A percentile compares a stretch with the other conserved stretches of the same genome.
phyloP scores from a whole-genome alignment of 2,329 filamentous ascomycete species.

The Sclerotinia spermophila region DNA sequence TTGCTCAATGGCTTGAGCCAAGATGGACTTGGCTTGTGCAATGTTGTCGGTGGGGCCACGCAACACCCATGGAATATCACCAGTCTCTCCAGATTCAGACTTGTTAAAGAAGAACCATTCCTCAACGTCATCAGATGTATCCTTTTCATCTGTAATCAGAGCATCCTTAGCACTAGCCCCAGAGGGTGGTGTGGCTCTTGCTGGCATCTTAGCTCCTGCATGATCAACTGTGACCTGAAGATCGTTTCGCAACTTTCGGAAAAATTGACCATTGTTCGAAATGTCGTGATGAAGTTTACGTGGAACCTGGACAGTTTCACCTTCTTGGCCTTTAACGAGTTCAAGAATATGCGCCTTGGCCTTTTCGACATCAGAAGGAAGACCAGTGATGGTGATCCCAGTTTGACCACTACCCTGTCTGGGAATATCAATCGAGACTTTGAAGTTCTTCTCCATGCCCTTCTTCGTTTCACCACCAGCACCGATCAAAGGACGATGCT shows the following conservation, averaged over 20 bases:
- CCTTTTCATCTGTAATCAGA: slow-evolving; percentile 86
- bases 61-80: slow-evolving; percentile 85
- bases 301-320: slow-evolving; percentile 82
- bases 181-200: slow-evolving; percentile 58
- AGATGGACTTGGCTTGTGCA: slow-evolving; percentile 71
- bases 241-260: slow-evolving; percentile 84
- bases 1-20: slow-evolving; percentile 70
- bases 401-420: slow-evolving; percentile 82
- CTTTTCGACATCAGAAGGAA: slow-evolving; percentile 72
- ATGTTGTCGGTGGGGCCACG: slow-evolving; percentile 75
- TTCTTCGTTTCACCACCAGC: slow-evolving; percentile 85
- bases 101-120: slow-evolving; percentile 79
- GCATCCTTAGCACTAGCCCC: slow-evolving; percentile 65
- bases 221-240: slow-evolving; percentile 90
- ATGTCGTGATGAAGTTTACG: slow-evolving; percentile 78
- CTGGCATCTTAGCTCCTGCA: slow-evolving; percentile 71
- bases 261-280: slow-evolving; percentile 86
- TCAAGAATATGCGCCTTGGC: slow-evolving; percentile 81
- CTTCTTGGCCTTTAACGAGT: slow-evolving; percentile 80
- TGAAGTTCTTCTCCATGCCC: slow-evolving; percentile 80
- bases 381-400: slow-evolving; percentile 80
- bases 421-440: slow-evolving; percentile 83
- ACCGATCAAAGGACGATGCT: slow-evolving; percentile 88
- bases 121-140: slow-evolving; percentile 61
- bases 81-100: slow-evolving; percentile 49